phyloP scores from a whole-genome alignment of 352 stramenopile species.

The Phytophthora pisi region DNA sequence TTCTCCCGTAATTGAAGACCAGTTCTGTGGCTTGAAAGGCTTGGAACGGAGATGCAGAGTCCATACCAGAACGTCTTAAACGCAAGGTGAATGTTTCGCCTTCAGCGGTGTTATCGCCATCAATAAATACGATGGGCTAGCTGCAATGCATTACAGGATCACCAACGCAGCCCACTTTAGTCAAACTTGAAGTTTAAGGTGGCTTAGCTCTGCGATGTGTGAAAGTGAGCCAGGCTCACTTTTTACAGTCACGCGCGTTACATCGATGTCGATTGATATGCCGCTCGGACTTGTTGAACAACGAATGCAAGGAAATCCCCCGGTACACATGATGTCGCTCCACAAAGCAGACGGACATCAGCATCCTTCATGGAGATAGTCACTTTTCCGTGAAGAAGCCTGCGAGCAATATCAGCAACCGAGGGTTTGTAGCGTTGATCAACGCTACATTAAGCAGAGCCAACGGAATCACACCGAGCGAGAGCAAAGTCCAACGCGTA shows the following conservation, averaged over 20 bases:
- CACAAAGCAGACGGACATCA: slow-evolving; percentile 50
- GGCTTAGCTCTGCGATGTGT: slow-evolving; percentile 68
- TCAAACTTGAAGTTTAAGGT: slow-evolving; percentile 50
- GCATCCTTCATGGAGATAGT: slow-evolving; percentile 42
- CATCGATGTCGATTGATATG: slow-evolving; percentile 48
- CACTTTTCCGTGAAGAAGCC: slow-evolving; percentile 64
- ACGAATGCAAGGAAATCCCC: slow-evolving; percentile 61
- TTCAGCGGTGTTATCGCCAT: slow-evolving; percentile 4
- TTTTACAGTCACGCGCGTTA: slow-evolving; percentile 57
- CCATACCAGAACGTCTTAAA: background rate
- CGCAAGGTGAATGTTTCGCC: slow-evolving; percentile 16
- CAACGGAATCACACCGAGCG: slow-evolving; percentile 32
- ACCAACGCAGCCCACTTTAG: slow-evolving; percentile 46
- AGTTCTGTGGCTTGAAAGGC: slow-evolving; percentile 43
- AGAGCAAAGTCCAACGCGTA: slow-evolving; percentile 50
- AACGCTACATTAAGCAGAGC: slow-evolving; percentile 43
- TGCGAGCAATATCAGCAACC: slow-evolving; percentile 62
- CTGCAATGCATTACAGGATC: slow-evolving; percentile 48
- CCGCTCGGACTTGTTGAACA: slow-evolving; percentile 40
- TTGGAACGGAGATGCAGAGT: slow-evolving; percentile 21
- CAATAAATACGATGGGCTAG: slow-evolving; percentile 54
- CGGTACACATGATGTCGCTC: slow-evolving; percentile 51
- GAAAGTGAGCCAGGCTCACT: slow-evolving; percentile 70
- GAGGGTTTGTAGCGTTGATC: slow-evolving; percentile 43
- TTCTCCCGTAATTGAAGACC: slow-evolving; percentile 47